These are phyloP conservation scores for Ophiostoma novo-ulmi DNA, from an alignment of 2,329 filamentous ascomycete species.

Conservation along the genomic window DNA sequence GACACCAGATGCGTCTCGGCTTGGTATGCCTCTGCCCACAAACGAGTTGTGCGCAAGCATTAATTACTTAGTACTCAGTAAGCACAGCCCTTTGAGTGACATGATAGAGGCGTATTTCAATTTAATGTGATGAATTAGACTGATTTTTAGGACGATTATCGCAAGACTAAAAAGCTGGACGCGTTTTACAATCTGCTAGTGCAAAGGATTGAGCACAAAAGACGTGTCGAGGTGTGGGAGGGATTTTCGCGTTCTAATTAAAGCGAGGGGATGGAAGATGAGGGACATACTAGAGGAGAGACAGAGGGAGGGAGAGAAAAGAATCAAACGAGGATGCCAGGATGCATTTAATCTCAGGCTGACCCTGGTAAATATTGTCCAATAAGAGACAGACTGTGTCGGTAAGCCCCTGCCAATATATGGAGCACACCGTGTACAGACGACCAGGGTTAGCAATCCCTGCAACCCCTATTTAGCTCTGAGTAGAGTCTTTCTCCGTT, in stretches of 20 bases:
- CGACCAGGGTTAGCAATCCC: neutral
- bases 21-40: neutral
- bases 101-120: constrained; percentile 19
- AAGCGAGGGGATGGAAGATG: constrained; percentile 13
- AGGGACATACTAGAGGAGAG: neutral
- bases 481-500: neutral
- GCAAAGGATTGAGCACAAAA: constrained; percentile 13
- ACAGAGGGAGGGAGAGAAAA: constrained; percentile 1
- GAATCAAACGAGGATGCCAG: neutral
- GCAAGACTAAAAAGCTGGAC: neutral
- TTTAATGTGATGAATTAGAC: constrained; percentile 1
- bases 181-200: constrained; percentile 15
- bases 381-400: neutral
- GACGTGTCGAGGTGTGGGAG: constrained; percentile 8
- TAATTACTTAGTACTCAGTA: neutral
- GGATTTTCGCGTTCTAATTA: constrained; percentile 22
- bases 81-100: neutral
- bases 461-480: constrained; percentile 4
- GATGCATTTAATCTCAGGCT: neutral
- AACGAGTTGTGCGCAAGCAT: no score
- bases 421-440: neutral
- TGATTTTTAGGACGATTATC: neutral
- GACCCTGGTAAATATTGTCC: neutral
- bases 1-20: neutral
- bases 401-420: constrained; percentile 7